Evolutionary conservation across 1,139 yeast species (phyloP), one percentile per base, ranked within the genome.

Genomic region (Suhomyces panamericanus): DNA sequence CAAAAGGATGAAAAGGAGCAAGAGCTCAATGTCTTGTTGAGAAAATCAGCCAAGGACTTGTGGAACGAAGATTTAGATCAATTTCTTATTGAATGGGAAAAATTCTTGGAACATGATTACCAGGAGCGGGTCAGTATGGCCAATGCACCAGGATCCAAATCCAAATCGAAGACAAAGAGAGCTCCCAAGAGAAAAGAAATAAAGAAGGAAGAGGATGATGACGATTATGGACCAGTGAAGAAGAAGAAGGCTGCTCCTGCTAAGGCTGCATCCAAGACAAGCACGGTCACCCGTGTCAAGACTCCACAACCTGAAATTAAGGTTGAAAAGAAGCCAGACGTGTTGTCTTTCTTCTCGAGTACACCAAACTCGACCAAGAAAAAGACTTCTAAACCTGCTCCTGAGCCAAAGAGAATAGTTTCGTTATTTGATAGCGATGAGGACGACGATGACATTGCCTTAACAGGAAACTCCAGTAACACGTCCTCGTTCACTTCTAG

Each of bases 61-160:
- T 93, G 99, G 99, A 78, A 71, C 49, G 76, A 65, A 37, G 99
- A 93, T 63, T 73, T 93, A 56, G 96, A 89, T 49, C 83, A 67
- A 1, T 93, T 93, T 62, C 60, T 80, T 52, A 70, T 54, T 6
- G 78, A 77, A 11, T 93, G 95, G 85, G 77, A 83, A 1, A 70
- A 75, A 44, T 89, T 87, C 62, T 69, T 75, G 49, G 62, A 59
- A 10, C 59, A 53, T 7, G 78, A 73, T 49, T 59, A 52, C 38
- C 53, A 54, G 32, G 70, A 65, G 34, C 64, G 76, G 47, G 56
- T 66, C 16, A 62, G 56, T 32, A 49, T 68, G 50, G 56, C 63
- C 6, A 65, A 68, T 13, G 60, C 53, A 30, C 62, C 60, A 4
- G 48, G 46, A 7, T 56, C 54, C 53, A 67, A 64, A 15, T 55